phyloP scores from a whole-genome alignment of 2,329 filamentous ascomycete genomes.

The Diatrype stigma region DNA sequence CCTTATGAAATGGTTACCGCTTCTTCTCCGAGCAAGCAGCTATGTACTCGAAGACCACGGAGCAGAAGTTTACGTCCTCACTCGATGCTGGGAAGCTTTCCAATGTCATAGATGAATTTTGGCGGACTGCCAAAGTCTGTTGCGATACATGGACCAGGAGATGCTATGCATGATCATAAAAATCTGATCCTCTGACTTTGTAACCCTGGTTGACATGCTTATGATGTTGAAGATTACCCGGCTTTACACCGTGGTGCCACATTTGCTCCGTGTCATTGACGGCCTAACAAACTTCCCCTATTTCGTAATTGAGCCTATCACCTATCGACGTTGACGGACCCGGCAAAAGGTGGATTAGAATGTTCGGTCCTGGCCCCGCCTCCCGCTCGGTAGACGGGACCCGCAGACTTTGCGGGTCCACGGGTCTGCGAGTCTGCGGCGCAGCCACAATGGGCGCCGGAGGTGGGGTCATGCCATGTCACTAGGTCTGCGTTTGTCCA shows the following conservation, averaged over 20 bases:
- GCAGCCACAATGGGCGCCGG: too few species aligned
- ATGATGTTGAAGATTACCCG: neutral
- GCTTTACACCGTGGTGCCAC: neutral
- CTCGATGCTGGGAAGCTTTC: neutral
- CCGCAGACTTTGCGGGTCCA: too few species aligned
- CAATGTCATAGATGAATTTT: neutral
- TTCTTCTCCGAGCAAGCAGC: neutral
- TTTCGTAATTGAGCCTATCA: too few species aligned
- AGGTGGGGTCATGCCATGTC: too few species aligned
- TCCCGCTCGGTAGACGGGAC: too few species aligned
- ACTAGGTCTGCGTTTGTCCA: too few species aligned
- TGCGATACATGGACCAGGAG: neutral
- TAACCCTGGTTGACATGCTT: neutral
- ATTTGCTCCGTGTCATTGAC: neutral
- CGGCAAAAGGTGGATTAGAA: too few species aligned
- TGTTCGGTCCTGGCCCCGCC: too few species aligned
- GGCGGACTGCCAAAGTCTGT: neutral
- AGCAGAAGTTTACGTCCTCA: neutral
- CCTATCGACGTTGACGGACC: too few species aligned
- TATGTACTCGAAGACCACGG: neutral
- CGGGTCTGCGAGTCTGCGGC: too few species aligned
- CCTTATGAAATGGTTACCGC: neutral
- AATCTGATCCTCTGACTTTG: neutral
- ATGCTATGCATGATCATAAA: neutral
- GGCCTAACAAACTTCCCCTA: neutral